Evolutionary conservation across 179 eudicot species (phyloP).

Genomic region (Beta macrorhiza): DNA sequence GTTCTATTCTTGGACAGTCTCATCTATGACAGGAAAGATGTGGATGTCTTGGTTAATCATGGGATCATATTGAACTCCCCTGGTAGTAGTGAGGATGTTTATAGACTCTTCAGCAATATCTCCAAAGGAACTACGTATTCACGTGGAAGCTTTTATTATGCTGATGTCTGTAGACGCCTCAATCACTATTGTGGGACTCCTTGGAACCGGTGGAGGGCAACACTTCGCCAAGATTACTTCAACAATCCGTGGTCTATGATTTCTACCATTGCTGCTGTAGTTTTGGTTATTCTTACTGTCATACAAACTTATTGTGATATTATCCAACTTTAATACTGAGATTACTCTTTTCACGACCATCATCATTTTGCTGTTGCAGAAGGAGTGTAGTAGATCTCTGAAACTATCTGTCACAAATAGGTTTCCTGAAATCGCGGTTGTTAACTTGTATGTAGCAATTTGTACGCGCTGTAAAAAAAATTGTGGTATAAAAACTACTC

Average conservation of each 20-base stretch:
- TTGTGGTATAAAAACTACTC: too few species aligned
- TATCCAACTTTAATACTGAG: slow-evolving; percentile 27
- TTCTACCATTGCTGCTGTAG: slow-evolving; percentile 34
- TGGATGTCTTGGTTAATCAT: slow-evolving; percentile 34
- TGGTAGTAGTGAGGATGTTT: slow-evolving; percentile 36
- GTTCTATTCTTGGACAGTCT: slow-evolving; percentile 42
- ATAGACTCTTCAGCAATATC: slow-evolving; percentile 39
- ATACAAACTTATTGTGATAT: slow-evolving; percentile 41
- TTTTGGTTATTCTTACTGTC: slow-evolving; percentile 36
- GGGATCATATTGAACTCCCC: slow-evolving; percentile 44
- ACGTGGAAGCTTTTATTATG: slow-evolving; percentile 31
- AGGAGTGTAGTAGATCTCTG: neutral
- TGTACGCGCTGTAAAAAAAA: neutral
- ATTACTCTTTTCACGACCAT: neutral
- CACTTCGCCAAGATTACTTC: slow-evolving; percentile 41
- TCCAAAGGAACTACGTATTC: slow-evolving; percentile 35
- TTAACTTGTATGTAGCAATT: neutral
- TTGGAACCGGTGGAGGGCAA: slow-evolving; percentile 43
- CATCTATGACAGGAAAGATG: slow-evolving; percentile 38
- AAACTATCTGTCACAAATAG: neutral
- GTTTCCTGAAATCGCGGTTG: neutral
- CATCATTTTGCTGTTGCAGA: neutral
- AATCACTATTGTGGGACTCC: slow-evolving; percentile 32
- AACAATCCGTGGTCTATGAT: slow-evolving; percentile 45
- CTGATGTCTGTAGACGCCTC: slow-evolving; percentile 27